These are phyloP conservation scores for Chlorella sp. DNA, from an alignment of 139 green algal species.

Conservation along the genomic window DNA sequence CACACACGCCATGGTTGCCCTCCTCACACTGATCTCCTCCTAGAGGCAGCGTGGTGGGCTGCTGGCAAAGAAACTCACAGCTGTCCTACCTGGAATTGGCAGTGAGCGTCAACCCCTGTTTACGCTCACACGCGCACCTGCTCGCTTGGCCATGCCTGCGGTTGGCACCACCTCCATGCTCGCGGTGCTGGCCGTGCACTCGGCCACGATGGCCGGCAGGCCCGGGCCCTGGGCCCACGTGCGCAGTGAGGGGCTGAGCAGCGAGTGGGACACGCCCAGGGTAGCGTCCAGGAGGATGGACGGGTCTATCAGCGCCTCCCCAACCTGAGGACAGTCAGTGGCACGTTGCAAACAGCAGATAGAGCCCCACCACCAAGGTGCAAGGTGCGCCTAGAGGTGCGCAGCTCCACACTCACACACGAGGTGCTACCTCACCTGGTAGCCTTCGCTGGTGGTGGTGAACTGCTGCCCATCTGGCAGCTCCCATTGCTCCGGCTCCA, in stretches of 20 bases:
- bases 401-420: too few species aligned
- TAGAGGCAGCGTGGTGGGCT: neutral
- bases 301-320: neutral
- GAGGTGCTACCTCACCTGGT: neutral
- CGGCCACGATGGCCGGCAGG: neutral
- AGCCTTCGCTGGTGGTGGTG: neutral
- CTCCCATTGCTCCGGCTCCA: neutral
- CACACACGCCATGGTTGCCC: neutral
- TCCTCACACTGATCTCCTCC: neutral
- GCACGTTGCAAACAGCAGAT: neutral
- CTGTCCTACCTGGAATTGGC: too few species aligned
- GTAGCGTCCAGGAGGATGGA: neutral
- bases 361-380: too few species aligned
- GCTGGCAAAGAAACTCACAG: neutral
- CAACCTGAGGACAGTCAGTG: neutral
- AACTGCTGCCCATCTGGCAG: neutral
- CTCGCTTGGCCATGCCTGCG: neutral
- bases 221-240: neutral
- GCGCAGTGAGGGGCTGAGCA: neutral
- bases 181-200: neutral
- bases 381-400: too few species aligned
- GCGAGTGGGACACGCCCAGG: neutral
- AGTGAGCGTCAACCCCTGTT: too few species aligned
- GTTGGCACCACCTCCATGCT: too few species aligned
- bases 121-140: neutral